Base-by-base conservation (phyloP, 192 early-diverging fungal species). In the Geranomyces variabilis region DNA sequence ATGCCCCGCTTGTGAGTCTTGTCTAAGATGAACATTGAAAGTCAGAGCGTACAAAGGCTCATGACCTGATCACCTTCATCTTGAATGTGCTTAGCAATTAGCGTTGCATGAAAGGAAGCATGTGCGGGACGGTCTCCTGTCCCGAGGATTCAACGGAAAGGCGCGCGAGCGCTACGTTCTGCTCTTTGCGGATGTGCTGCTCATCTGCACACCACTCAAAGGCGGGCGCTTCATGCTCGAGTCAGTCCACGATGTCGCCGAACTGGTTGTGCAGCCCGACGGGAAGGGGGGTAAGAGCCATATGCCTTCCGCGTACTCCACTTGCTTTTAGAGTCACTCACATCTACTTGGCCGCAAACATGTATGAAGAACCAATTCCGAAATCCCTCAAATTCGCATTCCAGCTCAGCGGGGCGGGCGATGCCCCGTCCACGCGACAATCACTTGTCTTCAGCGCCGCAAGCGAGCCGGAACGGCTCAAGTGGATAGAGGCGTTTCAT, bases 161-260 rank as follows among this genome's bases (percentile, higher is more conserved):
- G 55, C 76, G 24, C 81, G 80, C 34, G 85, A 87, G 22, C 70
- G 82, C 53, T 80, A 81, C 62, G 64, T 83, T 8, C 51, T 81
- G n/a, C 60, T 87, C 0, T 86, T 81, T 61, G 73, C 71, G 34
- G 85, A 87, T 24, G 64, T 73, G 28, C 55, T 87, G 48, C 41
- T 87, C 29, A 74, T 87, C 7, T 86, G 79, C 53, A 80, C 87
- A 49, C 66, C 73, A 10, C 59, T 78, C 10, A 60, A 66, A 44
- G 74, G 69, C 19, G 73, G 70, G 19, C 58, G 61, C 33, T 85
- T 83, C 58, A 28, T 72, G n/a, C 30, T 83, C 41, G 83, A 85
- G 33, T 34, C 63, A 10, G 75, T 71, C 0, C 57, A 64, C 45
- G 68, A 75, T 47, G 44, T 81, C 10, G 65, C 71, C 1, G 80